Evolutionary conservation across 345 rosid species (phyloP), one percentile per base, ranked within the genome.

Genomic region (Eutrema japonicum): DNA sequence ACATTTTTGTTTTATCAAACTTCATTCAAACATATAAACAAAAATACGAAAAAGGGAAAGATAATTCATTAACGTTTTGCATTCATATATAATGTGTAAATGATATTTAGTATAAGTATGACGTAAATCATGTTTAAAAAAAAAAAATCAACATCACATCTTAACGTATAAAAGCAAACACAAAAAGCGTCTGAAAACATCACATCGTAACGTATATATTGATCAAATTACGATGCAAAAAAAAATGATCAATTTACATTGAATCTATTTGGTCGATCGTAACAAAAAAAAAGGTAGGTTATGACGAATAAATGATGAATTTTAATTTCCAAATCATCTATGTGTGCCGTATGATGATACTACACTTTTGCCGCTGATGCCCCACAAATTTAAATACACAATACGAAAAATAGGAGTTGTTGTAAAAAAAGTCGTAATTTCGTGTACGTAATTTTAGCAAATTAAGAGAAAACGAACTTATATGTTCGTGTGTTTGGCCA

Each of bases 401-500:
- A 36, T 37, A 37, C 58, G 33, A 22, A 47, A 48, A 73, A 43
- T 12, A 48, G 50, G 10, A 52, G 52, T 13, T 30, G 61, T 40
- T n/a, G 41, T 16, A 49, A 43, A 46, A 53, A 41, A 2, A 62
- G 56, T 52, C 64, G 49, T 53, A 36, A 37, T 76, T 36, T 69
- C 79, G 70, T 76, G 79, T 64, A 62, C 79, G 74, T 53, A 61
- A 75, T 12, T 75, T 29, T 10, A 68, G 79, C 56, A 68, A 45
- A 30, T 3, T 3, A 30, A 55, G 51, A 41, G 45, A 46, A 68
- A 52, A 30, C 7, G 29, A 75, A 75, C 50, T 13, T 50, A 43
- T 13, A 74, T 26, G 79, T 68, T 68, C 33, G 26, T 61, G 74
- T 18, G 22, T 18, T 18, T 18, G 22, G 22, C 22, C 0, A 18